Evolutionary conservation across 192 early-diverging fungal genomes (phyloP).

Genomic region (Pecoramyces ruminantium): DNA sequence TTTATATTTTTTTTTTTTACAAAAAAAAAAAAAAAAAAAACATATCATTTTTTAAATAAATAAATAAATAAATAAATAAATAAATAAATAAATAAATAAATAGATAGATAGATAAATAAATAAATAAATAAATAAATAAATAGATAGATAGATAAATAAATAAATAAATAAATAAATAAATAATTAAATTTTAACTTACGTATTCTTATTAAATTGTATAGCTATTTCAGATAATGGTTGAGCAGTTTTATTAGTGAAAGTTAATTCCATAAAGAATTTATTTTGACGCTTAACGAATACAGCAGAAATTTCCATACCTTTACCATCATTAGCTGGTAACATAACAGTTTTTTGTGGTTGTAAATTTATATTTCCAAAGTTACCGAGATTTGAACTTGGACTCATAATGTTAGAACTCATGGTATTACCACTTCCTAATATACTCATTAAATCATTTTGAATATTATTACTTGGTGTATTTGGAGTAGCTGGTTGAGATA

Average conservation of each 20-base stretch:
- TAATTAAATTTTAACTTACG: slow-evolving; percentile 12
- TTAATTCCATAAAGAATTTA: slow-evolving; percentile 40
- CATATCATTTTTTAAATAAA: too few relatives aligned
- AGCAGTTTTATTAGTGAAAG: slow-evolving; percentile 31
- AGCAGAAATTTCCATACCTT: slow-evolving; percentile 24
- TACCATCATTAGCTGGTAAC: slow-evolving; percentile 23
- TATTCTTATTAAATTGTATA: slow-evolving; percentile 68
- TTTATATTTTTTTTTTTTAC: not conserved
- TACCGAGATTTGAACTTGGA: not conserved
- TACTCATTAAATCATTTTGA: slow-evolving; percentile 3
- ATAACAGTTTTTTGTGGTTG: slow-evolving; percentile 14
- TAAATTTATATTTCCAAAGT: slow-evolving; percentile 11
- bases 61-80: too few relatives aligned
- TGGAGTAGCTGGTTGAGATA: slow-evolving; percentile 15
- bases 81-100: too few relatives aligned
- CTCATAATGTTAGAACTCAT: not conserved
- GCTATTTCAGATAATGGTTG: slow-evolving; percentile 42
- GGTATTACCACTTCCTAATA: not conserved
- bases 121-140: too few relatives aligned
- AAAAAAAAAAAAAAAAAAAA: too few relatives aligned
- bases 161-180: too few relatives aligned
- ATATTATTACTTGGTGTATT: slow-evolving; percentile 12
- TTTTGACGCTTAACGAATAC: slow-evolving; percentile 36
- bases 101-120: too few relatives aligned
- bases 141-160: too few relatives aligned